Evolutionary conservation across 208 protist genomes (phyloP).

Genomic region (Trichomonas vaginalis): DNA sequence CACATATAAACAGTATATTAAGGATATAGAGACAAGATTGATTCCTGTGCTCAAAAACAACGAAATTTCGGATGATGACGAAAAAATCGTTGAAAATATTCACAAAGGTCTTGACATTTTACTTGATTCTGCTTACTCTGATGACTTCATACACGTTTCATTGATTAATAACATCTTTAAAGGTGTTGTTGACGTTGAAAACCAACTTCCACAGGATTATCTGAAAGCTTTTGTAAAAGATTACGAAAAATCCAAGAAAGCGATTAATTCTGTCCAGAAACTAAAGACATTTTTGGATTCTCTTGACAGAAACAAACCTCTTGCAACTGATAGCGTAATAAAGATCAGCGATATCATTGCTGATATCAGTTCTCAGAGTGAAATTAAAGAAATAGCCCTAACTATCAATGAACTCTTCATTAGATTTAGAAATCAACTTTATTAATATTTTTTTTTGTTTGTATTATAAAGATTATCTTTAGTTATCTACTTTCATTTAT

Average conservation of each 20-base stretch:
- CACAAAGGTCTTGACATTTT: neutral
- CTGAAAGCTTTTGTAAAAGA: neutral
- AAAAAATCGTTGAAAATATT: neutral
- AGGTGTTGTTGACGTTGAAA: neutral
- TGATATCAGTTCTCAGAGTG: neutral
- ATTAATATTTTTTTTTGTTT: no score
- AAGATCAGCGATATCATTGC: neutral
- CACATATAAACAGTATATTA: neutral
- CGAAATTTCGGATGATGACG: neutral
- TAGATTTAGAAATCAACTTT: neutral
- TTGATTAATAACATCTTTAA: neutral
- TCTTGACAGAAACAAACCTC: neutral
- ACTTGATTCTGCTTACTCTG: neutral
- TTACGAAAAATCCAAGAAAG: neutral
- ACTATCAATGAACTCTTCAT: neutral
- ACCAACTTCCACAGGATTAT: neutral
- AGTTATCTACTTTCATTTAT: no score
- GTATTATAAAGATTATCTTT: no score
- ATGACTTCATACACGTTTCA: neutral
- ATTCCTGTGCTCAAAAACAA: neutral
- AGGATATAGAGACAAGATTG: neutral
- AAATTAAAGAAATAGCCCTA: neutral
- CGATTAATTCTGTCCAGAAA: neutral
- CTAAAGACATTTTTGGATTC: neutral
- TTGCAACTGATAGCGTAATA: neutral